Conservation (phyloP, 305 asterid species). For the Rubia peregrina region DNA sequence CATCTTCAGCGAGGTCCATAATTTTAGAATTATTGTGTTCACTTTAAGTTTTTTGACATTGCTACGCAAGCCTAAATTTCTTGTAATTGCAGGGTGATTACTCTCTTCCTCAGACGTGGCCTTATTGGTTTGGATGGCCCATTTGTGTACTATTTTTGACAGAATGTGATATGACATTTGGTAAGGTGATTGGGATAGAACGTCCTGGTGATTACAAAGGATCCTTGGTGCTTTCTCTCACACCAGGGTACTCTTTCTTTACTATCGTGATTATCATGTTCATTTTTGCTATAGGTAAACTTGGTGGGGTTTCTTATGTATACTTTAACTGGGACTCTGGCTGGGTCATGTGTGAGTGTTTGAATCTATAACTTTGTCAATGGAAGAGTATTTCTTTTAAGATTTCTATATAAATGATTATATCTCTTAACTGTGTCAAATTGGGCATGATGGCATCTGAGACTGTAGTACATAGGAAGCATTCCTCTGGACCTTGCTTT, state of each 20-base stretch:
- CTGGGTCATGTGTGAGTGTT: neutral
- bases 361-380: neutral
- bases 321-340: neutral
- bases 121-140: slow-evolving; percentile 80
- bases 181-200: slow-evolving; percentile 48
- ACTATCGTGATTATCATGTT: neutral
- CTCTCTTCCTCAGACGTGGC: slow-evolving; percentile 77
- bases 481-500: neutral
- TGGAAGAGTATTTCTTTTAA: neutral
- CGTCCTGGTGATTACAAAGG: slow-evolving; percentile 73
- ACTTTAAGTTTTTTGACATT: slow-evolving; percentile 10
- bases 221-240: slow-evolving; percentile 57
- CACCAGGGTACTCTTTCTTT: slow-evolving; percentile 54
- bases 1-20: slow-evolving; percentile 73
- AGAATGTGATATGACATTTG: slow-evolving; percentile 72
- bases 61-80: slow-evolving; percentile 26
- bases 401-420: neutral
- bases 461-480: neutral
- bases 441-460: neutral
- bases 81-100: slow-evolving; percentile 61
- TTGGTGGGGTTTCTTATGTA: neutral
- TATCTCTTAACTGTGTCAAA: neutral
- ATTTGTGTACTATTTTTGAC: slow-evolving; percentile 65
- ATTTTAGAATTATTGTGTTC: slow-evolving; percentile 13
- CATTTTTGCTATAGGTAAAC: neutral